These are phyloP conservation scores for Trichoderma erinaceum DNA, from an alignment of 495 filamentous ascomycete species.

Conservation along the genomic window DNA sequence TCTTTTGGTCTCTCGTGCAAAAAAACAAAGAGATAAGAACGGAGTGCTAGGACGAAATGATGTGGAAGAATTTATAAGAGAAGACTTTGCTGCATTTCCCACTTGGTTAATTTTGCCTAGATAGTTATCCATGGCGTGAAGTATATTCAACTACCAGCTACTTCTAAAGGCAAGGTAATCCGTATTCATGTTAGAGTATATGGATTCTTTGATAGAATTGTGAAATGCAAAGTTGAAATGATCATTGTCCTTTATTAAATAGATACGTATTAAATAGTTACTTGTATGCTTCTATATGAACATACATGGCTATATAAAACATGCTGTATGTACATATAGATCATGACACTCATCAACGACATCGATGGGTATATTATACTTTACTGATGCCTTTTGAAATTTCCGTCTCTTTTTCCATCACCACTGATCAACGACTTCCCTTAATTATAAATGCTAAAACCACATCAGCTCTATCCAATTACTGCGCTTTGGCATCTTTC, in stretches of 20 bases:
- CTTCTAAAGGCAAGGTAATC: too few species aligned
- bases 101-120: background rate
- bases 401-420: background rate
- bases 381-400: background rate
- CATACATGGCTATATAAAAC: background rate
- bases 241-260: background rate
- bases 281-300: background rate
- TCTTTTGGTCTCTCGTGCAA: background rate
- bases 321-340: background rate
- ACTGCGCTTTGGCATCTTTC: slow-evolving; percentile 24
- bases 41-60: background rate
- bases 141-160: background rate
- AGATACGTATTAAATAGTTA: background rate
- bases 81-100: background rate
- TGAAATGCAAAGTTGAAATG: too few species aligned
- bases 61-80: background rate
- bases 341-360: background rate
- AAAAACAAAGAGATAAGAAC: background rate
- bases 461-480: background rate
- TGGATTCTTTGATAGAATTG: too few species aligned
- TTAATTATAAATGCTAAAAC: slow-evolving; percentile 4
- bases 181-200: too few species aligned
- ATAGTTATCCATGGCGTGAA: background rate
- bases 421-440: slow-evolving; percentile 2
- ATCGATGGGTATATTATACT: background rate